Evolutionary conservation across 495 filamentous ascomycete species (phyloP).

Genomic region (Achaetomiella virescens): DNA sequence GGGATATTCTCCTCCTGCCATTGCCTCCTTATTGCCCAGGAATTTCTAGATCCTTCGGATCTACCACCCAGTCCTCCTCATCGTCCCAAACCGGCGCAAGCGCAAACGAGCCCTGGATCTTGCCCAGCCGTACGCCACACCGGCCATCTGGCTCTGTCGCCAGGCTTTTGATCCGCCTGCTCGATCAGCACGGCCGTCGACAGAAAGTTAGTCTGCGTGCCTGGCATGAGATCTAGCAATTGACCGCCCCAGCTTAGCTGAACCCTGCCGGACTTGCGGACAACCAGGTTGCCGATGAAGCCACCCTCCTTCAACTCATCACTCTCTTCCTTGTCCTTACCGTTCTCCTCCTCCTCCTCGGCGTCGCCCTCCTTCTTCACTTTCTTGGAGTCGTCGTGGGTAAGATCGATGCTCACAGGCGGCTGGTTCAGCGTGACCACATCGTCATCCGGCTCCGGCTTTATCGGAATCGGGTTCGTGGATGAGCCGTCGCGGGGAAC

Average conservation of each 20-base stretch:
- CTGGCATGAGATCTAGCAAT: constrained; percentile 39
- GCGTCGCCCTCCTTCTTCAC: constrained; percentile 22
- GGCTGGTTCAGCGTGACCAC: constrained; percentile 24
- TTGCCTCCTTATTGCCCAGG: constrained; percentile 9
- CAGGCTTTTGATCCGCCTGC: constrained; percentile 37
- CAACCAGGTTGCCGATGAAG: constrained; percentile 52
- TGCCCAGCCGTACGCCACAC: constrained; percentile 49
- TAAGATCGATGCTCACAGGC: constrained; percentile 30
- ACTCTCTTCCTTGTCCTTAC: constrained; percentile 15
- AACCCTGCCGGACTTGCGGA: constrained; percentile 54
- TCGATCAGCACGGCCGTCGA: constrained; percentile 42
- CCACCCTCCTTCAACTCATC: constrained; percentile 34
- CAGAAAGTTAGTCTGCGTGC: constrained; percentile 39
- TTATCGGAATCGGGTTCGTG: constrained; percentile 17
- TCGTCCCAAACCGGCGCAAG: constrained; percentile 49
- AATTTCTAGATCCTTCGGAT: constrained; percentile 22
- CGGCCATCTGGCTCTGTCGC: constrained; percentile 25
- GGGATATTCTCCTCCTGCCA: neutral
- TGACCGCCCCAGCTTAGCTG: constrained; percentile 58
- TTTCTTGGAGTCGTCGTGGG: constrained; percentile 25
- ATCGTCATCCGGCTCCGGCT: constrained; percentile 29
- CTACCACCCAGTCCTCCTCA: constrained; percentile 39
- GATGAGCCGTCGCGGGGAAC: constrained; percentile 7
- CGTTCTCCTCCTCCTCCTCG: constrained; percentile 16
- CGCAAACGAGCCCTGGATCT: constrained; percentile 53